Percentiles rank a stretch among this genome's conserved stretches.
Evolutionary conservation across 768 basidiomycete species (phyloP).

Genomic region (Amanita pseudoporphyria): DNA sequence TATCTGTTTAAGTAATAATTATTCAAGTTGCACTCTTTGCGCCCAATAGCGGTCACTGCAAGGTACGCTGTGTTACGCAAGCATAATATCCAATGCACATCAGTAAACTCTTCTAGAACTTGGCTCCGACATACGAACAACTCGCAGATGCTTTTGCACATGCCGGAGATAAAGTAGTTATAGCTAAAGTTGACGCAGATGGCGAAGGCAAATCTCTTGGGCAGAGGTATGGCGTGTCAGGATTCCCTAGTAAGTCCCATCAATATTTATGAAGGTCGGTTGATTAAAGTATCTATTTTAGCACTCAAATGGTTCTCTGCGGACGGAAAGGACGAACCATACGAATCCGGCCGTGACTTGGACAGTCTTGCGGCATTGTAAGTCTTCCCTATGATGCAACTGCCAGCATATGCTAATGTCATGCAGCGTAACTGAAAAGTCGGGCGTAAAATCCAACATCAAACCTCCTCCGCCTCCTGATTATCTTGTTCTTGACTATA

Average conservation of each 20-base stretch:
- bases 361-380: conserved; percentile 71
- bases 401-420: neutral
- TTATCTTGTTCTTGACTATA: conserved; percentile 53
- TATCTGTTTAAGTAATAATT: neutral
- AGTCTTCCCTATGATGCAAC: conserved; percentile 17
- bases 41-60: conserved; percentile 68
- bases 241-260: conserved; percentile 70
- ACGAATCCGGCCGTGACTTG: conserved; percentile 74
- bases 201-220: conserved; percentile 74
- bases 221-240: conserved; percentile 67
- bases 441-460: conserved; percentile 81
- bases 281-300: conserved; percentile 17
- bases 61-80: conserved; percentile 33
- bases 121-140: conserved; percentile 83
- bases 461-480: conserved; percentile 75
- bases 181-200: conserved; percentile 93
- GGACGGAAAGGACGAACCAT: conserved; percentile 55
- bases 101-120: conserved; percentile 41
- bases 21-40: conserved; percentile 4
- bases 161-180: conserved; percentile 71
- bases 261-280: neutral
- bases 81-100: neutral
- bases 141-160: conserved; percentile 80
- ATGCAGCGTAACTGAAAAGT: conserved; percentile 58
- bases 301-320: conserved; percentile 89